A percentile compares a stretch with the other conserved stretches of the same genome.
phyloP scores from a whole-genome alignment of 2,329 filamentous ascomycete species.

The Colletotrichum eleusines region DNA sequence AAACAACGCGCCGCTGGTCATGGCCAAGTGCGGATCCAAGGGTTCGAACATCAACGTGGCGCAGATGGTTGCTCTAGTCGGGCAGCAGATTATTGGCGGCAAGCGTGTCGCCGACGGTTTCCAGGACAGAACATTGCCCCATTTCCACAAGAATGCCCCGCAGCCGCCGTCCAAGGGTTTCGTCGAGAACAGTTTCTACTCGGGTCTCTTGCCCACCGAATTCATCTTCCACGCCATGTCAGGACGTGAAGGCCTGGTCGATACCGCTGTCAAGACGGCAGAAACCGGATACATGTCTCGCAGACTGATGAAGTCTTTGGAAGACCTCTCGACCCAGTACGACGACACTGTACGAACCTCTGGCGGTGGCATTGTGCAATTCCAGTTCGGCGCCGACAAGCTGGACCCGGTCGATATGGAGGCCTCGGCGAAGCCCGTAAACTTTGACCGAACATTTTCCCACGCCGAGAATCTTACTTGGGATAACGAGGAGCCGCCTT shows the following conservation, averaged over 20 bases:
- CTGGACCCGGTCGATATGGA: conserved; percentile 99
- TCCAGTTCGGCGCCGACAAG: conserved; percentile 96
- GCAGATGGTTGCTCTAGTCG: conserved; percentile 97
- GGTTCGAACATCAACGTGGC: conserved; percentile 98
- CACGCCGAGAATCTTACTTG: conserved; percentile 83
- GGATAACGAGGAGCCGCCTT: conserved; percentile 78
- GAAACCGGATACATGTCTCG: conserved; percentile 99
- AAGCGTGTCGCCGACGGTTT: conserved; percentile 95
- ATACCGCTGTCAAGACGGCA: conserved; percentile 98
- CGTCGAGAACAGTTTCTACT: conserved; percentile 97
- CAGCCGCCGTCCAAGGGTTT: conserved; percentile 97
- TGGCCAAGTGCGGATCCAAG: conserved; percentile 98
- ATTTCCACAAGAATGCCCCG: conserved; percentile 93
- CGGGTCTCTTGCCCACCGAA: conserved; percentile 88
- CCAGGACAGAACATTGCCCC: conserved; percentile 92
- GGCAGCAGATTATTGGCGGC: conserved; percentile 96
- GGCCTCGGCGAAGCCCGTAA: conserved; percentile 88
- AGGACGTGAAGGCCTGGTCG: conserved; percentile 96
- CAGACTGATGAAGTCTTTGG: conserved; percentile 96
- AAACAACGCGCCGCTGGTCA: conserved; percentile 93
- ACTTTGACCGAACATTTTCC: conserved; percentile 91
- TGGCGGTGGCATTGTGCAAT: conserved; percentile 89
- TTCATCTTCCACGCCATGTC: conserved; percentile 99
- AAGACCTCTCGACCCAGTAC: conserved; percentile 93
- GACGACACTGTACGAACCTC: conserved; percentile 96